Percentiles rank a stretch among this genome's conserved stretches.
phyloP scores from a whole-genome alignment of 805 yeast species.

The Metschnikowia dekortorum region DNA sequence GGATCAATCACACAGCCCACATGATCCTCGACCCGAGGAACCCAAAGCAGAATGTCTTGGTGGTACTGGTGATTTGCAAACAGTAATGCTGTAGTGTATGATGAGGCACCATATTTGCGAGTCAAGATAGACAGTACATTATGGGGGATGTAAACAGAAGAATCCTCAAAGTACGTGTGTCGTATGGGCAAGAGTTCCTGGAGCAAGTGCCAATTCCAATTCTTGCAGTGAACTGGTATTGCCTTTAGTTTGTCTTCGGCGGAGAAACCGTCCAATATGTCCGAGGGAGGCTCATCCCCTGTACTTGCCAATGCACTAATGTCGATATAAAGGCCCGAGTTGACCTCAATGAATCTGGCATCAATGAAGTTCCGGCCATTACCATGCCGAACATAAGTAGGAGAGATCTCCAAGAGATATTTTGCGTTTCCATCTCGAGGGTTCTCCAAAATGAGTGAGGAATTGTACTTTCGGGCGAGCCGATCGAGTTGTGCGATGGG shows the following conservation, averaged over 20 bases:
- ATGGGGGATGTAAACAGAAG: slow-evolving; percentile 32
- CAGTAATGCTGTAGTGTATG: slow-evolving; percentile 24
- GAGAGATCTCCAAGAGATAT: slow-evolving; percentile 19
- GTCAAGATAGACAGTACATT: slow-evolving; percentile 27
- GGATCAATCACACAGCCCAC: slow-evolving; percentile 21
- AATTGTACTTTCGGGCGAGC: slow-evolving; percentile 12
- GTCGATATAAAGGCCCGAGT: slow-evolving; percentile 34
- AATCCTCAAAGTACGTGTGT: slow-evolving; percentile 35
- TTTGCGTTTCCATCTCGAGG: slow-evolving; percentile 18
- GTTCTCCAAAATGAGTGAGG: slow-evolving; percentile 15
- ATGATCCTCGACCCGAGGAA: slow-evolving; percentile 37
- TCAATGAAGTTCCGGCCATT: slow-evolving; percentile 20
- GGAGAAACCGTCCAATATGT: neutral
- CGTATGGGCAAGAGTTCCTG: slow-evolving; percentile 34
- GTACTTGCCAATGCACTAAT: slow-evolving; percentile 16
- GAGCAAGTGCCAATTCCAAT: slow-evolving; percentile 37
- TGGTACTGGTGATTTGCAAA: slow-evolving; percentile 36
- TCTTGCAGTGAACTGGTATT: slow-evolving; percentile 33
- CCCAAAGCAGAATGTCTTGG: slow-evolving; percentile 44
- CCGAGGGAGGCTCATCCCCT: slow-evolving; percentile 7
- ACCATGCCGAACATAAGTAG: slow-evolving; percentile 19
- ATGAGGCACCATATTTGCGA: slow-evolving; percentile 29
- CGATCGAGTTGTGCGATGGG: slow-evolving; percentile 16
- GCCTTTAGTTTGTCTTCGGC: slow-evolving; percentile 5
- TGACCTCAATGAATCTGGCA: slow-evolving; percentile 24